These are phyloP conservation scores for Phylloporus rhodoxanthus DNA, from an alignment of 768 basidiomycete genomes.

Conservation along the genomic window DNA sequence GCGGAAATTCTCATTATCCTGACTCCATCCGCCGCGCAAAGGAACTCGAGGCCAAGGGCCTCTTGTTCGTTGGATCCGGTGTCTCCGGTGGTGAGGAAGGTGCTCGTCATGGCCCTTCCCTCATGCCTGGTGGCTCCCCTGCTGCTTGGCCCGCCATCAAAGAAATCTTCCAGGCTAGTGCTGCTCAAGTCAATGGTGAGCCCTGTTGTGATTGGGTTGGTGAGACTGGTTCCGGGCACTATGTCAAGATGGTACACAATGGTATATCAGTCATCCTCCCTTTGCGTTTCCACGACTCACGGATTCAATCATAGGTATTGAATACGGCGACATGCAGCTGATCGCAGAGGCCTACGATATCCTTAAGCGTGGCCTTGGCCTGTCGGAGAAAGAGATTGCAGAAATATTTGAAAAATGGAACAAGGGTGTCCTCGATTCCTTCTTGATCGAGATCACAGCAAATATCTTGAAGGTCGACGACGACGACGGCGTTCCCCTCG, in stretches of 20 bases:
- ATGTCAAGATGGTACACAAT: conserved; percentile 99
- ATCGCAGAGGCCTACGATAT: conserved; percentile 99
- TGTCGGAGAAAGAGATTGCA: conserved; percentile 84
- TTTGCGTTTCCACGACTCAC: conserved; percentile 3
- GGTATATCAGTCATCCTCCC: conserved; percentile 40
- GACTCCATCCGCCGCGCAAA: conserved; percentile 92
- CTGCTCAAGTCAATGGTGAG: conserved; percentile 90
- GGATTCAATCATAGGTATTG: conserved; percentile 65
- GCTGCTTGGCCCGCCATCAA: conserved; percentile 97
- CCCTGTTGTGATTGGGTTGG: conserved; percentile 99
- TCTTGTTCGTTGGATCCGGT: conserved; percentile 97
- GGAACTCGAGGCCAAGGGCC: conserved; percentile 90
- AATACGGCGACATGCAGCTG: conserved; percentile 99
- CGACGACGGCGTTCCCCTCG: conserved; percentile 85
- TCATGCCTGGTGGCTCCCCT: conserved; percentile 96
- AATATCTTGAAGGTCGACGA: conserved; percentile 98
- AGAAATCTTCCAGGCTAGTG: conserved; percentile 97
- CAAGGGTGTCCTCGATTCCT: conserved; percentile 98
- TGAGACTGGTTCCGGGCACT: conserved; percentile 91
- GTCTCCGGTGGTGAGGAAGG: conserved; percentile 99
- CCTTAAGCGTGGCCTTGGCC: conserved; percentile 90
- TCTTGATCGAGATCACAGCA: conserved; percentile 97
- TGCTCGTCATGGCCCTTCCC: conserved; percentile 91
- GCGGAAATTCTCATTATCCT: conserved; percentile 98
- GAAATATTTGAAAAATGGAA: conserved; percentile 95